Conservation (phyloP, 805 yeast species). For the Komagataella phaffii region DNA sequence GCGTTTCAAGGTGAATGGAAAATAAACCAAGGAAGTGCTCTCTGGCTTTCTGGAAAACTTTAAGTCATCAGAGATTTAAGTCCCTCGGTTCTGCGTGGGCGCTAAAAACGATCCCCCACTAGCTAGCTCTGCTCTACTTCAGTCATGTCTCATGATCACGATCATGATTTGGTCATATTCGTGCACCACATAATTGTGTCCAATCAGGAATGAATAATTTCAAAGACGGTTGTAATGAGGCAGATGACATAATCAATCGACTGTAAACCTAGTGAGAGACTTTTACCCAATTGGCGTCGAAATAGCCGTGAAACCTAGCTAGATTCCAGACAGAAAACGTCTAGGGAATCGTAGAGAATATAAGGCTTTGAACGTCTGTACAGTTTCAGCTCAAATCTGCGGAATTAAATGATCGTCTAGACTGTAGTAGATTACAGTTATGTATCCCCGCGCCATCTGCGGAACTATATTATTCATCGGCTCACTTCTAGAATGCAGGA, state of each 20-base stretch:
- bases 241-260: not conserved
- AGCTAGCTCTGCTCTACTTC: too few species aligned
- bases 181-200: not conserved
- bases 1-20: too few species aligned
- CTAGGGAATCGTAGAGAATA: not conserved
- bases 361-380: not conserved
- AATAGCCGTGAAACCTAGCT: not conserved
- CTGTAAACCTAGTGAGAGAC: not conserved
- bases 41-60: too few species aligned
- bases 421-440: not conserved
- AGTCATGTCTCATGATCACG: too few species aligned
- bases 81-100: too few species aligned
- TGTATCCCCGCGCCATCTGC: not conserved
- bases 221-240: not conserved
- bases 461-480: not conserved
- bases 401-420: not conserved
- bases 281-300: not conserved
- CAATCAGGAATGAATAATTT: not conserved
- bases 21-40: too few species aligned
- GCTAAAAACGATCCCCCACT: too few species aligned
- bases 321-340: not conserved
- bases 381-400: not conserved
- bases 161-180: not conserved
- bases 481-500: constrained; percentile 1
- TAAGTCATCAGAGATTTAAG: too few species aligned